Conservation (phyloP, 129 eudicot species). For the Lactuca sativa region DNA sequence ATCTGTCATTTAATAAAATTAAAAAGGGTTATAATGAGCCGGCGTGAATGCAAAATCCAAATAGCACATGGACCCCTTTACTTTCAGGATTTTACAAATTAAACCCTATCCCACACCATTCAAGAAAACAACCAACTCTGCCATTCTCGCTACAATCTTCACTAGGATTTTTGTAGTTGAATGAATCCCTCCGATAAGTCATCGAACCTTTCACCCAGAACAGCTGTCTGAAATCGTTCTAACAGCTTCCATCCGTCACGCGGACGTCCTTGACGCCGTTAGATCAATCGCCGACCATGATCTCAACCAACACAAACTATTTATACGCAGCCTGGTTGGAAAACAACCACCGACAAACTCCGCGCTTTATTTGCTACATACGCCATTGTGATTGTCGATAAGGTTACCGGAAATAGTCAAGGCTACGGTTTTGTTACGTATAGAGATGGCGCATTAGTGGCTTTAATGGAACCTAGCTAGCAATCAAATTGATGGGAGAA, state of each 20-base stretch:
- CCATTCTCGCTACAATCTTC: too few species aligned
- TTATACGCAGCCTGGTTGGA: too few species aligned
- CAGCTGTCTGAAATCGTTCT: constrained; percentile 52
- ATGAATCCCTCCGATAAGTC: constrained; percentile 44
- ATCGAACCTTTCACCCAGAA: constrained; percentile 52
- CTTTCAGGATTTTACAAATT: background rate
- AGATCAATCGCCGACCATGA: constrained; percentile 55
- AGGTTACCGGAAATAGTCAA: too few species aligned
- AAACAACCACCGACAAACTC: too few species aligned
- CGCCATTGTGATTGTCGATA: too few species aligned
- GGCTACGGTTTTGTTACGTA: too few species aligned
- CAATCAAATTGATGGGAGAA: too few species aligned
- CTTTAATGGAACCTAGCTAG: too few species aligned
- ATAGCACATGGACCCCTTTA: background rate
- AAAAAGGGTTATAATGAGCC: background rate
- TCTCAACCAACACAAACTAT: background rate
- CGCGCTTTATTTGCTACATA: too few species aligned
- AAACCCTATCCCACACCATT: background rate
- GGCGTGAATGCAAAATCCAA: background rate
- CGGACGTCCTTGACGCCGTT: constrained; percentile 57
- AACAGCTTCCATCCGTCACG: constrained; percentile 46
- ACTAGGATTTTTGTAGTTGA: too few species aligned
- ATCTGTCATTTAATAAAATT: background rate
- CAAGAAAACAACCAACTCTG: background rate
- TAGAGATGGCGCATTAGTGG: too few species aligned